Percentiles rank a stretch among this genome's conserved stretches.
Conservation (phyloP, 148 eudicot species). For the Amaranthus hypochondriacus region DNA sequence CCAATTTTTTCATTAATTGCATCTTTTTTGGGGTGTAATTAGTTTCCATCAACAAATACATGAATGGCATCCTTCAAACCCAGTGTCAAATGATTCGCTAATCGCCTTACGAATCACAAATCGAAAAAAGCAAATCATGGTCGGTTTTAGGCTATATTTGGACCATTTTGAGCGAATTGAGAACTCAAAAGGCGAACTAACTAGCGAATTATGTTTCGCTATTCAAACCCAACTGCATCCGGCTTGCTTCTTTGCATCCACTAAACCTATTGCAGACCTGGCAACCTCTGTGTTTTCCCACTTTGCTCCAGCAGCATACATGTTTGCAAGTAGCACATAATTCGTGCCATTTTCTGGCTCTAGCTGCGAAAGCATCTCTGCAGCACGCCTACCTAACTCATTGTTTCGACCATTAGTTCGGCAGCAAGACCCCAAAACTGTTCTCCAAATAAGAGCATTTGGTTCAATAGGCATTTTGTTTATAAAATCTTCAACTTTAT, state of each 20-base stretch:
- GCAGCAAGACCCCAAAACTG: constrained; percentile 64
- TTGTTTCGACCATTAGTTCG: constrained; percentile 41
- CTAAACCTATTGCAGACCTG: constrained; percentile 46
- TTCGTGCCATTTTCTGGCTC: constrained; percentile 73
- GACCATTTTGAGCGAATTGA: no score
- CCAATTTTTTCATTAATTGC: constrained; percentile 51
- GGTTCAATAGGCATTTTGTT: constrained; percentile 60
- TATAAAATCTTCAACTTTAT: constrained; percentile 60
- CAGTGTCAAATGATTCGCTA: no score
- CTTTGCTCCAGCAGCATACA: constrained; percentile 68
- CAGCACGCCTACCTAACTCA: constrained; percentile 61
- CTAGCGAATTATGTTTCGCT: no score
- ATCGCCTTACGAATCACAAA: no score
- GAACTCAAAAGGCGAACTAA: no score
- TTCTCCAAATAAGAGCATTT: constrained; percentile 71
- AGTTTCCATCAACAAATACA: constrained; percentile 70
- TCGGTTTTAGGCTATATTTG: no score
- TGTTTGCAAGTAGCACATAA: constrained; percentile 67
- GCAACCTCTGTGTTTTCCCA: constrained; percentile 65
- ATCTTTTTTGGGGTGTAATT: constrained; percentile 54
- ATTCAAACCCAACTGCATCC: constrained; percentile 72
- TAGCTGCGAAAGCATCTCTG: constrained; percentile 56
- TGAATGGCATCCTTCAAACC: constrained; percentile 70
- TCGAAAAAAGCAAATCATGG: no score
- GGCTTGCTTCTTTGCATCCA: constrained; percentile 58